Percentiles rank a stretch among this genome's conserved stretches.
phyloP scores from a whole-genome alignment of 2,329 filamentous ascomycete genomes.

The Arthrocladium fulminans region DNA sequence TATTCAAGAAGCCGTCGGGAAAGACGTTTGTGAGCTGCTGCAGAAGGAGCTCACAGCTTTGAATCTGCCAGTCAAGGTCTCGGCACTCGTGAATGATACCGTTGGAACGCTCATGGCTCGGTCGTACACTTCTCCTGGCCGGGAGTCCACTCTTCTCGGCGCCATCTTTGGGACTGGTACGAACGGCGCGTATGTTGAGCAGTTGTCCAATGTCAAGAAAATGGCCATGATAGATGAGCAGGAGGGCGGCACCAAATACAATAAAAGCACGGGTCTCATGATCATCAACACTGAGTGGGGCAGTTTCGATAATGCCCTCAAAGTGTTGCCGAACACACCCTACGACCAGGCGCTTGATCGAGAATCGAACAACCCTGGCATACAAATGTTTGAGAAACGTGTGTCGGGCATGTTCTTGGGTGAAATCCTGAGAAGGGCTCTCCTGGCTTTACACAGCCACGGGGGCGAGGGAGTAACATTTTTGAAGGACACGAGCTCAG shows the following conservation, averaged over 20 bases:
- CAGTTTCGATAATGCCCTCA: constrained; percentile 90
- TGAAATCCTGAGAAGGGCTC: constrained; percentile 73
- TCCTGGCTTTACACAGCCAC: constrained; percentile 56
- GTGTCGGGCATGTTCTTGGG: constrained; percentile 97
- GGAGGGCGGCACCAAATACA: constrained; percentile 53
- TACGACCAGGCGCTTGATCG: constrained; percentile 74
- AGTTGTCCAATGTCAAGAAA: constrained; percentile 77
- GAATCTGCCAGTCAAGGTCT: constrained; percentile 81
- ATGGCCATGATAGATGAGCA: constrained; percentile 46
- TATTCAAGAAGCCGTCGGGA: constrained; percentile 84
- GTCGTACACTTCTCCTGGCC: constrained; percentile 85
- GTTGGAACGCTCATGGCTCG: constrained; percentile 96
- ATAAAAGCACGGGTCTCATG: constrained; percentile 81
- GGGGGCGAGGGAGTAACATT: constrained; percentile 58
- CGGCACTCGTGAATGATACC: constrained; percentile 92
- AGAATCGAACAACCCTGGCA: constrained; percentile 78
- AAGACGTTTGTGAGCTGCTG: constrained; percentile 86
- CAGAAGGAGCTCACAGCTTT: constrained; percentile 84
- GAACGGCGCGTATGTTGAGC: constrained; percentile 95
- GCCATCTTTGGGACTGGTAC: constrained; percentile 97
- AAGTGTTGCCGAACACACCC: constrained; percentile 72
- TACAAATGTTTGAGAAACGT: constrained; percentile 98
- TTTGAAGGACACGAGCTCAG: constrained; percentile 68
- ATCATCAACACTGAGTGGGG: constrained; percentile 98
- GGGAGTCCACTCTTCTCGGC: constrained; percentile 78